Percentiles rank a stretch among this genome's conserved stretches.
phyloP scores from a whole-genome alignment of 768 basidiomycete genomes.

The Sarcomyxa edulis region DNA sequence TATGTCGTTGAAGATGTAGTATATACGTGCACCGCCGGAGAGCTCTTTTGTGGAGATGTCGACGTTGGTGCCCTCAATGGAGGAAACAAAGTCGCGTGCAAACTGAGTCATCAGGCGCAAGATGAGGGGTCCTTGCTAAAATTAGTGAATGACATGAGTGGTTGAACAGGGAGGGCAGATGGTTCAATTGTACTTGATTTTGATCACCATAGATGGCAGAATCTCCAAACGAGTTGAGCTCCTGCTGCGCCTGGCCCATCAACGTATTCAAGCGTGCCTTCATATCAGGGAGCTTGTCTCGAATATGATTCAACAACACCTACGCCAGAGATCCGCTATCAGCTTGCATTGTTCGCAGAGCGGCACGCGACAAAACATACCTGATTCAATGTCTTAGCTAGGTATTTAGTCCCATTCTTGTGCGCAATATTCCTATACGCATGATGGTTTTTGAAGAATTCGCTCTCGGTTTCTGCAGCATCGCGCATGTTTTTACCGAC shows the following conservation, averaged over 20 bases:
- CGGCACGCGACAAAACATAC: slow-evolving; percentile 45
- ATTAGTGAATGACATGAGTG: slow-evolving; percentile 10
- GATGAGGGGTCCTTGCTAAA: slow-evolving; percentile 80
- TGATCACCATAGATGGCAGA: slow-evolving; percentile 87
- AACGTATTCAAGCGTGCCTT: slow-evolving; percentile 96
- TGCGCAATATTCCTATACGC: slow-evolving; percentile 95
- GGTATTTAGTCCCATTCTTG: slow-evolving; percentile 94
- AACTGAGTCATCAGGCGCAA: slow-evolving; percentile 98
- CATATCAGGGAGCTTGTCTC: slow-evolving; percentile 99
- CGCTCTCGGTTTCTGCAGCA: slow-evolving; percentile 77
- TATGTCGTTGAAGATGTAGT: slow-evolving; percentile 99
- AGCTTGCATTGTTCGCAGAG: not conserved
- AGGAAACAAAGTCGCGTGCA: slow-evolving; percentile 92
- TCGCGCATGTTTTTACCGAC: slow-evolving; percentile 80
- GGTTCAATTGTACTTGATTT: slow-evolving; percentile 55
- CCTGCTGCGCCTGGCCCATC: slow-evolving; percentile 99
- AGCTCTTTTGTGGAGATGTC: slow-evolving; percentile 98
- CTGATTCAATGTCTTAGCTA: slow-evolving; percentile 92
- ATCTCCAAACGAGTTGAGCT: slow-evolving; percentile 94
- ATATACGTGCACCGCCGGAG: slow-evolving; percentile 95
- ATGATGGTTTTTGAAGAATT: slow-evolving; percentile 87
- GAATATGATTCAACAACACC: slow-evolving; percentile 96
- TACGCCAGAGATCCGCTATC: slow-evolving; percentile 16
- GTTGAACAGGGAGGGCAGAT: slow-evolving; percentile 1
- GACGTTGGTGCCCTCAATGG: slow-evolving; percentile 94